Evolutionary conservation across 2,329 filamentous ascomycete genomes (phyloP), one percentile per base, ranked within the genome.

Genomic region (Sporothrix mexicana): DNA sequence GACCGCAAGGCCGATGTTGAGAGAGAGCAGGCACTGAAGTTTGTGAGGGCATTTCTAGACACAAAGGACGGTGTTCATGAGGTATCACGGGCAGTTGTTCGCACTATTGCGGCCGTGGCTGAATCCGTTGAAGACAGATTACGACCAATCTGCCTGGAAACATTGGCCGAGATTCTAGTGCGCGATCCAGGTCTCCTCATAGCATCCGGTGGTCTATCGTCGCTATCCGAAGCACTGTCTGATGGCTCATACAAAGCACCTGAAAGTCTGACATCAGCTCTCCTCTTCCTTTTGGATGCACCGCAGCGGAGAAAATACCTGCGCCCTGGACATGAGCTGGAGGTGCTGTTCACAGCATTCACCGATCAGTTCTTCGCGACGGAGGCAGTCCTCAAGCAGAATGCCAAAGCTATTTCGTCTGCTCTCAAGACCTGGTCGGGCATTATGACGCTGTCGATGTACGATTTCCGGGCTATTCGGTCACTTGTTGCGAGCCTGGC

Each of bases 1-100:
- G 96, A 98, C 80, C 92, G 93, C 79, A 98, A 98, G 81, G 93
- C 95, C n/a, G 95, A 95, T 77, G 93, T 99, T 20, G 96, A 99
- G 83, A 89, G 97, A 71, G 96, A 99, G 81, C 96, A 99, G 82
- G 96, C 96, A 13, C 85, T 99, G 78, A 99, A 99, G 80, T 98
- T 99, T 80, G 91, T 98, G 36, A 90, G 96, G 73, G 93, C 95
- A 10, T 99, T 99, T 78, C 85, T 99, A 2, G 96, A 99, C 79
- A 94, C 98, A 76, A 98, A 98, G 79, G 93, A 94, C 75, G 96
- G 96, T 12, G 91, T 97, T 9, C 88, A 89, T 75, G 95, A 99
- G 80, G 88, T 99, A 49, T 97, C 96, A 1, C 88, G 93, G 73
- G 91, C 93, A 0, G 90, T 99, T 23, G 92, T 97, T 8, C 90